Base-by-base conservation (phyloP, 202 grass and related monocot species). In the Hordeum pubiflorum region DNA sequence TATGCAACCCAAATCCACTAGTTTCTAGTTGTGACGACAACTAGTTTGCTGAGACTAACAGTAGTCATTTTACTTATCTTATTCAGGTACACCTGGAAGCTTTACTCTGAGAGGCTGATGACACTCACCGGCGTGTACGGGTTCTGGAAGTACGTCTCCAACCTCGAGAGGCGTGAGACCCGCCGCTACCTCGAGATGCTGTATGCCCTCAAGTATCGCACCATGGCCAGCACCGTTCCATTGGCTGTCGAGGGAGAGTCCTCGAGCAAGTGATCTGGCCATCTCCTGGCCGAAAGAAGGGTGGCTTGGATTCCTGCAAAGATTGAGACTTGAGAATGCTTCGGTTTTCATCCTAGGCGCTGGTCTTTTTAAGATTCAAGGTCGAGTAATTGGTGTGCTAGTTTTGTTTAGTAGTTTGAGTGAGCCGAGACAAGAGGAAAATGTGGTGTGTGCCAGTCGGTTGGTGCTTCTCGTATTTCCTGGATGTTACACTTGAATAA, bases 131-230 rank as follows among this genome's bases (percentile, higher is more conserved):
- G 96, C 9, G 96, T 99, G 8, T 99, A 99, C n/a, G 96, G 96
- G 0, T 99, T 99, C 87, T 99, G 96, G 96, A 99, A 99, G 85
- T 99, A 99, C 11, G 96, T 99, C 44, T 99, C 96, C 21, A 99
- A 99, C 90, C 92, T 99, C 0, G 96, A 99, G 50, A 88, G 96
- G 87, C 92, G 96, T 0, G 96, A 99, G 81, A 99, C 96, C 59
- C 87, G 92, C 38, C 90, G 96, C 46, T 99, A 99, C 92, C 87
- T 99, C 0, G 96, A 99, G 92, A 99, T 99, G 92, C 85, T 99
- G 78, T 99, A 99, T 58, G 96, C 96, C 33, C 96, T 99, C 78
- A 99, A 99, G 67, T 99, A 87, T 81, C 96, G 96, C 81, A 88
- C 88, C 59, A 85, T 99, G 96, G 95, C 95, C 0, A 85, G 86